Base-by-base conservation (phyloP, 768 basidiomycete genomes). In the Leccinellum luteum region DNA sequence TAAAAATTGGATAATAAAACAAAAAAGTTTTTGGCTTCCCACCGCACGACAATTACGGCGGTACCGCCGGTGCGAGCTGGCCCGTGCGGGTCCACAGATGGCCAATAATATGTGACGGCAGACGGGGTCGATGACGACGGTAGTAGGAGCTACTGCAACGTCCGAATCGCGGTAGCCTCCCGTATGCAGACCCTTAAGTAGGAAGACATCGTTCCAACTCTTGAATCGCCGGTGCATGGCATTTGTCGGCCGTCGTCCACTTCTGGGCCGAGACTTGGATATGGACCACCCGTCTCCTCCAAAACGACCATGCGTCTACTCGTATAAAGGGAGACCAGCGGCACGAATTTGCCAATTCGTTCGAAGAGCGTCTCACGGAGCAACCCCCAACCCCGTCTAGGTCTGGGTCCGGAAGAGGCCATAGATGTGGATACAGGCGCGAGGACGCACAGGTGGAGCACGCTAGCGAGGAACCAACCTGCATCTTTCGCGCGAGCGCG, bases 101-200 rank as follows among this genome's bases (percentile, higher is more conserved):
- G 71, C 70, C 12, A 73, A 25, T 32, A 73, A 19, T 59, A 71
- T 71, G 48, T 67, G 61, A 51, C 50, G 67, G 49, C 65, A 71
- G 3, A 71, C 57, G 0, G 61, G 48, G 34, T 69, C 69, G 21
- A 70, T 56, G 21, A 30, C 17, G 1, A 45, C n/a, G 17, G 8
- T n/a, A 8, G 35, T 14, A 6, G 8, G n/a, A n/a, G n/a, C n/a
- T n/a, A n/a, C 35, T n/a, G 35, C 35, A 12, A 17, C 15, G 15
- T 17, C 7, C 15, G 15, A 17, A 35, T 35, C n/a, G n/a, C n/a
- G n/a, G n/a, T n/a, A n/a, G n/a, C n/a, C n/a, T n/a, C n/a, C n/a
- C n/a, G n/a, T n/a, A n/a, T n/a, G n/a, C n/a, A n/a, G n/a, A n/a
- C n/a, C n/a, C n/a, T n/a, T n/a, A n/a, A n/a, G n/a, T n/a, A n/a